phyloP scores from a whole-genome alignment of 768 basidiomycete species.

The Myochromella boudieri region DNA sequence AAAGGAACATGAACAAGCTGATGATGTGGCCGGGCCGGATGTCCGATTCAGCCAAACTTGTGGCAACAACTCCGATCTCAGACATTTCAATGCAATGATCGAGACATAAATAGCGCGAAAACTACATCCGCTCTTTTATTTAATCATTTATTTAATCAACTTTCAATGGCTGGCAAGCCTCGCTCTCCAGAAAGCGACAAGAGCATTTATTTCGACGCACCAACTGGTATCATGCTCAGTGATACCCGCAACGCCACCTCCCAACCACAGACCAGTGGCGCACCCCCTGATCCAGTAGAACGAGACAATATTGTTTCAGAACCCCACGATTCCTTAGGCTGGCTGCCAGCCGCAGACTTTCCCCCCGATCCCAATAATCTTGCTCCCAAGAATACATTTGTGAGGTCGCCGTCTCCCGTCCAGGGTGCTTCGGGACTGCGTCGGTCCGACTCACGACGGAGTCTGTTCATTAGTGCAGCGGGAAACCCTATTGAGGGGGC shows the following conservation, averaged over 20 bases:
- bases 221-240: slow-evolving; percentile 19
- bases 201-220: slow-evolving; percentile 47
- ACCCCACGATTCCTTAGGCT: slow-evolving; percentile 13
- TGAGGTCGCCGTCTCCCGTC: neutral
- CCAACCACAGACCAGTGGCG: neutral
- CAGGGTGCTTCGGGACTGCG: slow-evolving; percentile 1
- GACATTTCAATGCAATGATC: no score
- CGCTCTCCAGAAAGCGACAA: slow-evolving; percentile 30
- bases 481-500: slow-evolving; percentile 31
- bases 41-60: no score
- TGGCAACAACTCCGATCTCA: no score
- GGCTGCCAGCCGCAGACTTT: slow-evolving; percentile 20
- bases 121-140: no score
- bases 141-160: no score
- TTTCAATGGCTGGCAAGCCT: no score
- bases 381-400: neutral
- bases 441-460: slow-evolving; percentile 25
- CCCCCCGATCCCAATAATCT: slow-evolving; percentile 6
- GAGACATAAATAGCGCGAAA: no score
- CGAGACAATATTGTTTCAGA: no score
- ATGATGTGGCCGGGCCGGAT: no score
- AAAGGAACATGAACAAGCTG: slow-evolving; percentile 7
- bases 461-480: slow-evolving; percentile 32
- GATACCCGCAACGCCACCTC: neutral
- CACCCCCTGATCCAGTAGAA: neutral